Evolutionary conservation across 352 stramenopile species (phyloP).

Genomic region (Pythium sukuiense): DNA sequence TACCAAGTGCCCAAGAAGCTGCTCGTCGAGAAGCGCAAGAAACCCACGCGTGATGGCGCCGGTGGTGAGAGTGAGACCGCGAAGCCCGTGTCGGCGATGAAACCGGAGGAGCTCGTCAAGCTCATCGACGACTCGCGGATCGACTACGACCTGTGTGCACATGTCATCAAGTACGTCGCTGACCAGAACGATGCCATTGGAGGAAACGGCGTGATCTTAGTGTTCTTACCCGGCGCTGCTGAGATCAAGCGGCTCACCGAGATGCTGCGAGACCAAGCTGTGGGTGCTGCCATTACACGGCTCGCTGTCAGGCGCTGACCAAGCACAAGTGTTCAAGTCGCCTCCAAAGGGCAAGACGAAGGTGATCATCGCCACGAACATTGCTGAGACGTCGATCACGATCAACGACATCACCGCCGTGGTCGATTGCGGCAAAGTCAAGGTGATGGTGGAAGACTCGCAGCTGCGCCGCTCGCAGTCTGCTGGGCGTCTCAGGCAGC

Average conservation of each 20-base stretch:
- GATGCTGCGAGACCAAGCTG: slow-evolving; percentile 57
- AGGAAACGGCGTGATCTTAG: slow-evolving; percentile 62
- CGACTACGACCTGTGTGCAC: slow-evolving; percentile 93
- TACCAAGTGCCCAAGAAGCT: slow-evolving; percentile 70
- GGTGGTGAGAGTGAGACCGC: slow-evolving; percentile 29
- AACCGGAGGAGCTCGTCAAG: slow-evolving; percentile 50
- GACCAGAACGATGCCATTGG: slow-evolving; percentile 22
- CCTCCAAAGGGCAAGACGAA: slow-evolving; percentile 70
- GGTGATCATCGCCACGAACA: slow-evolving; percentile 87
- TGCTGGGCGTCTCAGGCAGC: slow-evolving; percentile 80
- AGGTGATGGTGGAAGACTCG: slow-evolving; percentile 88
- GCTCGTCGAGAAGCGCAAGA: slow-evolving; percentile 54
- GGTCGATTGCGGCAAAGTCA: slow-evolving; percentile 86
- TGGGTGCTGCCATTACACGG: slow-evolving; percentile 77
- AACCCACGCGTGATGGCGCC: slow-evolving; percentile 28
- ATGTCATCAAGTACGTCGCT: slow-evolving; percentile 82
- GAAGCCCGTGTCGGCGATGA: slow-evolving; percentile 35
- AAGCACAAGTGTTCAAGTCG: slow-evolving; percentile 72
- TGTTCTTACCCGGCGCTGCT: slow-evolving; percentile 79
- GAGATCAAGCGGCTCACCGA: slow-evolving; percentile 85
- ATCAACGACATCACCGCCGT: slow-evolving; percentile 88
- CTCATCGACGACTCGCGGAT: slow-evolving; percentile 90
- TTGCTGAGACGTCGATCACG: slow-evolving; percentile 89
- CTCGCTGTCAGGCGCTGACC: slow-evolving; percentile 68
- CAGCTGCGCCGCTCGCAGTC: slow-evolving; percentile 59